Conservation (phyloP, 108 stramenopile genomes). For the Seminavis robusta region DNA sequence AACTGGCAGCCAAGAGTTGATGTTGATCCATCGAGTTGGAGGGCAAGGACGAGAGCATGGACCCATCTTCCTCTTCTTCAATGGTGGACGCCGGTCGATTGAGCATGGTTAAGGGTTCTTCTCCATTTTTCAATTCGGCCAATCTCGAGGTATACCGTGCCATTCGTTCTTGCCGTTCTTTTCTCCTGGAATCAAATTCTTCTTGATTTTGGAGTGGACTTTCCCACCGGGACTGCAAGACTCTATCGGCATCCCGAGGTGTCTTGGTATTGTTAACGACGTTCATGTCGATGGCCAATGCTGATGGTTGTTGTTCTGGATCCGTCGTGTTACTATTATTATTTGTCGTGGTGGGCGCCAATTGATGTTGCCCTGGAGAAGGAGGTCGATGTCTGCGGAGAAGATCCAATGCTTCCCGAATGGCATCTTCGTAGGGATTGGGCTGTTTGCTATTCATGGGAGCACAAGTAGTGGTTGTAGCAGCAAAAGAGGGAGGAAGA, state of each 20-base stretch:
- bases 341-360: neutral
- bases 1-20: no score
- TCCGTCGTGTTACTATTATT: neutral
- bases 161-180: constrained; percentile 51
- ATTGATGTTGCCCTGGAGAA: neutral
- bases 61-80: neutral
- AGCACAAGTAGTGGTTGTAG: no score
- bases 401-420: constrained; percentile 40
- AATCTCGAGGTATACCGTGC: constrained; percentile 41
- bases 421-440: constrained; percentile 55
- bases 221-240: neutral
- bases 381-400: constrained; percentile 31
- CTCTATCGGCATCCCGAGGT: neutral
- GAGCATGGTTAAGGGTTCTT: no score
- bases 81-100: no score
- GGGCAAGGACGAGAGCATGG: neutral
- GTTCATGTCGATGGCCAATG: no score
- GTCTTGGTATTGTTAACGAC: neutral
- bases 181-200: constrained; percentile 14
- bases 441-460: no score
- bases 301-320: constrained; percentile 6
- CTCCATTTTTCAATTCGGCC: constrained; percentile 35
- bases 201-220: constrained; percentile 1
- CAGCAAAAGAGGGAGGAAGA: no score
- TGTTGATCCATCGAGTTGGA: constrained; percentile 12